Percentiles rank a stretch among this genome's conserved stretches.
Conservation (phyloP, 163 green algal species). For the Scenedesmus sp. region DNA sequence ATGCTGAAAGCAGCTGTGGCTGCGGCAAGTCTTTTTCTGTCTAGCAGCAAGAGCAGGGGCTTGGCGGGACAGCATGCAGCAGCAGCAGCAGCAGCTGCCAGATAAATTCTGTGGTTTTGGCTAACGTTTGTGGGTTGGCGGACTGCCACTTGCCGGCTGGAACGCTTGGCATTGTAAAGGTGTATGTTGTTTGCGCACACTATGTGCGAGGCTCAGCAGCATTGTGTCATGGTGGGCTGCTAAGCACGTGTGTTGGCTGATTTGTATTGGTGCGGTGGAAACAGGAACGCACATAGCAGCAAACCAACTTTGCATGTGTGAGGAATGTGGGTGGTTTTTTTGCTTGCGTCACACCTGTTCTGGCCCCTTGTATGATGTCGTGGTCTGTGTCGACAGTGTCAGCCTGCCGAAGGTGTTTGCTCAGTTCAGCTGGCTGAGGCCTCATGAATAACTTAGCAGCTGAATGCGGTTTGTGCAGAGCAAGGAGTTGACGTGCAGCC, state of each 20-base stretch:
- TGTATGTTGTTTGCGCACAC: background rate
- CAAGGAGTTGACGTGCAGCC: too few species aligned
- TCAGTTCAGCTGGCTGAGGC: too few species aligned
- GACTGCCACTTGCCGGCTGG: background rate
- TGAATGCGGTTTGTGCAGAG: too few species aligned
- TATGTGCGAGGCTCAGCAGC: background rate
- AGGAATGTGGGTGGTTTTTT: too few species aligned
- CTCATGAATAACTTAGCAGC: too few species aligned
- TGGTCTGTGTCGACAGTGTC: too few species aligned
- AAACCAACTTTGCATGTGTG: background rate
- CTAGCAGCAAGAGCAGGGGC: background rate
- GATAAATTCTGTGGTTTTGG: background rate
- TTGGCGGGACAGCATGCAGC: background rate
- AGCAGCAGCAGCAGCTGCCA: background rate
- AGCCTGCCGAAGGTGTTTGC: too few species aligned
- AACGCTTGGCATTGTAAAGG: background rate
- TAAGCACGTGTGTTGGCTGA: background rate
- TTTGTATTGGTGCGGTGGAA: background rate
- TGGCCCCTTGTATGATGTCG: too few species aligned
- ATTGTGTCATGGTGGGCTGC: background rate
- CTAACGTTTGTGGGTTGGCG: background rate
- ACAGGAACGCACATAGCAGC: too few species aligned
- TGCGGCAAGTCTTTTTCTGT: conserved; percentile 87
- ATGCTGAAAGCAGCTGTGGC: conserved; percentile 82
- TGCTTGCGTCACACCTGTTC: too few species aligned